These are phyloP conservation scores for Canavalia gladiata DNA, from an alignment of 306 rosid species.

Conservation along the genomic window DNA sequence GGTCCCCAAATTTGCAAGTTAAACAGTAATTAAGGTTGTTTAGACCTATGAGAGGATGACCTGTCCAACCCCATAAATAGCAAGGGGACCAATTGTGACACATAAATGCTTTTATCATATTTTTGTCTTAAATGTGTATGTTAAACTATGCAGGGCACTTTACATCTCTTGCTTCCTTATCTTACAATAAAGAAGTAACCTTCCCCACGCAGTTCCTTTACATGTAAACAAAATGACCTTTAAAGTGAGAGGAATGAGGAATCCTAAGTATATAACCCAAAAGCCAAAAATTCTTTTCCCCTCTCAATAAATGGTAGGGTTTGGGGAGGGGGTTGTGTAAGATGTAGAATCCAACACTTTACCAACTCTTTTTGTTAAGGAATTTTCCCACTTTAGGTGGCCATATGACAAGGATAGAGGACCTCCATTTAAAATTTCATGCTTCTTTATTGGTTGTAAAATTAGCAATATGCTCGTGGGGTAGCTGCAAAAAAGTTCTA, in stretches of 20 bases:
- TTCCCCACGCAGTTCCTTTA: constrained; percentile 49
- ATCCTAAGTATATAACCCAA: constrained; percentile 75
- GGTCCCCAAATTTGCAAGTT: constrained; percentile 34
- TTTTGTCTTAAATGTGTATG: constrained; percentile 48
- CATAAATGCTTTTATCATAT: constrained; percentile 37
- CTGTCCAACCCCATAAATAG: constrained; percentile 17
- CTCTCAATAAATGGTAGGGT: constrained; percentile 48
- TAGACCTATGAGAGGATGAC: constrained; percentile 36
- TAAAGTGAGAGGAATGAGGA: constrained; percentile 68
- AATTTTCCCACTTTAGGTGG: constrained; percentile 65
- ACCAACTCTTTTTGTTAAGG: constrained; percentile 50
- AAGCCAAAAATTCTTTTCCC: constrained; percentile 76
- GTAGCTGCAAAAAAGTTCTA: constrained; percentile 60
- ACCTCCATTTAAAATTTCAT: constrained; percentile 42
- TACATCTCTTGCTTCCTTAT: constrained; percentile 38
- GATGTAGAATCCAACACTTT: constrained; percentile 60
- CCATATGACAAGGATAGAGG: constrained; percentile 58
- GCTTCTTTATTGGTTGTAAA: constrained; percentile 55
- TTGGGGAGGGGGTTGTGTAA: constrained; percentile 28
- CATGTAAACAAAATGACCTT: constrained; percentile 53
- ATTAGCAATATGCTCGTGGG: constrained; percentile 62
- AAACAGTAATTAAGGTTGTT: constrained; percentile 39
- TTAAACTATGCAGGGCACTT: constrained; percentile 35
- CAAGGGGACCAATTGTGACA: constrained; percentile 35
- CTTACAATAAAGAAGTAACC: constrained; percentile 41